Conservation (phyloP, 768 basidiomycete genomes). For the Lactarius vividus region DNA sequence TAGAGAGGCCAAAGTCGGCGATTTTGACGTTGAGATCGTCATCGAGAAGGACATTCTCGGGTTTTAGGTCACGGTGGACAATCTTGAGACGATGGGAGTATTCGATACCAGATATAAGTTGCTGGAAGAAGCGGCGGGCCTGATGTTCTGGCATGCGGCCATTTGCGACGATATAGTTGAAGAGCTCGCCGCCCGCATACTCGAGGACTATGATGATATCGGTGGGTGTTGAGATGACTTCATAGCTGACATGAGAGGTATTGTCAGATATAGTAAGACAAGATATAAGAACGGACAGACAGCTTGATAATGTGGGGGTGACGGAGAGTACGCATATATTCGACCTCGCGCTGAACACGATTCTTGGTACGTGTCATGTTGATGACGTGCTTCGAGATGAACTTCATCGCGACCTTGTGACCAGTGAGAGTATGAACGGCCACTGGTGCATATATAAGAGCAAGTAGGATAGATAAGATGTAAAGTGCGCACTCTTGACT, state of each 20-base stretch:
- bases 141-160: conserved; percentile 87
- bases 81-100: conserved; percentile 96
- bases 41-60: conserved; percentile 90
- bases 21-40: conserved; percentile 92
- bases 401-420: conserved; percentile 97
- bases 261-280: conserved; percentile 16
- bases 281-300: conserved; percentile 45
- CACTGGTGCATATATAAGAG: conserved; percentile 49
- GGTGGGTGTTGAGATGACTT: conserved; percentile 87
- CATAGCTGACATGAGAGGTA: conserved; percentile 49
- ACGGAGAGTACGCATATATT: conserved; percentile 90
- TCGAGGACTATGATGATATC: conserved; percentile 99
- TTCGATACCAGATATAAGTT: conserved; percentile 96
- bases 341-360: conserved; percentile 91
- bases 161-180: conserved; percentile 96
- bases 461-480: neutral
- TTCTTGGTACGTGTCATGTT: conserved; percentile 88
- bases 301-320: conserved; percentile 99
- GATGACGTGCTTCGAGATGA: conserved; percentile 92
- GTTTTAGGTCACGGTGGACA: conserved; percentile 97
- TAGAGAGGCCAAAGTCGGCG: conserved; percentile 97
- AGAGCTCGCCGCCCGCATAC: conserved; percentile 93
- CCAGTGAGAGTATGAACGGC: conserved; percentile 93
- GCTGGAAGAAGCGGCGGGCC: conserved; percentile 95
- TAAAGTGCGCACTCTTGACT: conserved; percentile 82